Base-by-base conservation (phyloP, 208 protist species). In the Leishmania lainsoni region DNA sequence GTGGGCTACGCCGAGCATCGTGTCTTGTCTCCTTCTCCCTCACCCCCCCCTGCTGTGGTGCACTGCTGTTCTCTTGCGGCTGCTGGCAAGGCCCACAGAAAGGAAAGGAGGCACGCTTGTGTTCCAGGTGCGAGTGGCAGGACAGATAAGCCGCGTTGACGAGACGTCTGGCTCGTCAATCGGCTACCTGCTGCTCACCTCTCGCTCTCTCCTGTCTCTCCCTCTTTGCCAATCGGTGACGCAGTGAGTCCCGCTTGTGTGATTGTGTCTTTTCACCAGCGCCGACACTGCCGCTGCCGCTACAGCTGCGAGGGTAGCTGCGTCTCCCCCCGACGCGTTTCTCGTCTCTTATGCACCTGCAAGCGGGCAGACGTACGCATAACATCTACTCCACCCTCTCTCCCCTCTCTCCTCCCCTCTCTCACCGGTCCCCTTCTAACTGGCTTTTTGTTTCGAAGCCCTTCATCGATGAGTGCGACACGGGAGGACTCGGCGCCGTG, bases 401-500 rank as follows among this genome's bases (percentile, higher is more conserved):
- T n/a, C n/a, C n/a, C n/a, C n/a, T n/a, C n/a, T n/a, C n/a, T n/a
- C n/a, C n/a, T n/a, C 17, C 58, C 20, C 26, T n/a, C 58, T 0
- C 14, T 29, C 26, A 32, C 58, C 0, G 58, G 8, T 10, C 3
- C 32, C 29, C 51, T 39, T 71, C 16, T 71, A 6, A 29, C 12
- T 51, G 22, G 6, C 20, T 76, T 20, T 58, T 54, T 32, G 16
- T 42, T 51, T 45, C 63, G 3, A 35, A 54, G 39, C 45, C 26
- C 16, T 39, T 32, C 29, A 39, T 22, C 9, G 26, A 79, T 79
- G 76, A 42, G 35, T 63, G 74, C 74, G 8, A 32, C 74, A 5
- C 74, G 9, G 9, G 35, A 59, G 9, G 84, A 92, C 69, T 63
- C 81, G 4, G 83, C 92, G 20, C 94, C 94, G 66, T 97, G 94